These are phyloP conservation scores for Hippophae tibetana DNA, from an alignment of 306 rosid species.

Conservation along the genomic window DNA sequence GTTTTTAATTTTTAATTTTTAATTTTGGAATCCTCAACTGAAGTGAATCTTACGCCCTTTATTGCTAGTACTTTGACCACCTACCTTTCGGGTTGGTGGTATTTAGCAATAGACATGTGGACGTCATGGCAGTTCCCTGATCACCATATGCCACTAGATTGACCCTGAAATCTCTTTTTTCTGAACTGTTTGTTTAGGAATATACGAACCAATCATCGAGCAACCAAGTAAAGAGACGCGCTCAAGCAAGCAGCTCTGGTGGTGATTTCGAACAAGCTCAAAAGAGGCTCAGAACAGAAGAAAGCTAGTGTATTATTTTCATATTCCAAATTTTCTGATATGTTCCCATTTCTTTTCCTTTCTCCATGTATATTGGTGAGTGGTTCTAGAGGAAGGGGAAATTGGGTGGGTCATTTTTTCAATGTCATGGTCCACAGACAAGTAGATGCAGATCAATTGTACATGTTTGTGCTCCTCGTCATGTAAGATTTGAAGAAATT, in stretches of 20 bases:
- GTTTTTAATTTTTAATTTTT: constrained; percentile 23
- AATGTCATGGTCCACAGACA: constrained; percentile 19
- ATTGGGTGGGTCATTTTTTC: constrained; percentile 27
- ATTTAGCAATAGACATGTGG: not conserved
- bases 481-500: constrained; percentile 17
- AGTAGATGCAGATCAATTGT: constrained; percentile 41
- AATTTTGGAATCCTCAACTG: not conserved
- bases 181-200: constrained; percentile 34
- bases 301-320: constrained; percentile 28
- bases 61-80: constrained; percentile 1
- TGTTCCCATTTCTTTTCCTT: constrained; percentile 11
- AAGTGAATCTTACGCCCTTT: not conserved
- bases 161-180: not conserved
- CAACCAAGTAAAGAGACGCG: constrained; percentile 26
- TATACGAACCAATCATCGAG: constrained; percentile 36
- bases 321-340: constrained; percentile 17
- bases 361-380: not conserved
- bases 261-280: constrained; percentile 54
- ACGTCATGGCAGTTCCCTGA: not conserved
- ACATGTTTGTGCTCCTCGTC: constrained; percentile 37
- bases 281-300: constrained; percentile 68
- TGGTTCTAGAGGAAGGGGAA: constrained; percentile 18
- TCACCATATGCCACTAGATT: not conserved
- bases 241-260: constrained; percentile 37
- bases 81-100: not conserved